Evolutionary conservation across 2,329 filamentous ascomycete species (phyloP), one percentile per base, ranked within the genome.

Genomic region (Neodidymelliopsis sp.): DNA sequence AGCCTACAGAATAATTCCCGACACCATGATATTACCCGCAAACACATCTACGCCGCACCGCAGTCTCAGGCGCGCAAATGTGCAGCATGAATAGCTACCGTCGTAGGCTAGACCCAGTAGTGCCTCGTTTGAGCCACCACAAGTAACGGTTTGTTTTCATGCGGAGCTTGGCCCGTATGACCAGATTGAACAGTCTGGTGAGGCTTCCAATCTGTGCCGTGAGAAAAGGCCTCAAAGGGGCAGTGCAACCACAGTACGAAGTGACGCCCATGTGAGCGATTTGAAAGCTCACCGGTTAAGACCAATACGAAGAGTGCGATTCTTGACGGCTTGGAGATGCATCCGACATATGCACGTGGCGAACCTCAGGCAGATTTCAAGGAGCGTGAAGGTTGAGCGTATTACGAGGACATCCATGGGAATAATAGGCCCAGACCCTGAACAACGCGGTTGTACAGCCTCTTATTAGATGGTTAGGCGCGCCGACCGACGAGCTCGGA

Each of bases 281-380:
- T 13, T 15, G 6, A 31, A n/a, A 13, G 9, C 25, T 40, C 47
- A 50, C 47, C 47, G 47, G 40, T 50, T 36, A 40, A 45, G 20
- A 16, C 24, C 29, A 31, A 50, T 44, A 45, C 47, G 47, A 50
- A 35, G 29, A 45, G 16, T 45, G 25, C 41, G 40, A 27, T 31
- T 24, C 41, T 40, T 40, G 15, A 13, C 9, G 19, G 18, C 29
- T 36, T 25, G 29, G 23, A 13, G 15, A 25, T 33, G 24, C 40
- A 23, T 35, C 34, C 9, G 12, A n/a, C 3, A 18, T 2, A n/a
- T 24, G 19, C 27, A 41, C 35, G 40, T 41, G 47, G 47, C 36
- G 16, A 31, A 35, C 15, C 10, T 13, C 40, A 45, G 47, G 36
- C 35, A 45, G 35, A 40, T 36, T 31, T 5, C 13, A 44, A 11